Percentiles rank a stretch among this genome's conserved stretches.
phyloP scores from a whole-genome alignment of 2,329 filamentous ascomycete species.

The Dothideomycetidae sp. region DNA sequence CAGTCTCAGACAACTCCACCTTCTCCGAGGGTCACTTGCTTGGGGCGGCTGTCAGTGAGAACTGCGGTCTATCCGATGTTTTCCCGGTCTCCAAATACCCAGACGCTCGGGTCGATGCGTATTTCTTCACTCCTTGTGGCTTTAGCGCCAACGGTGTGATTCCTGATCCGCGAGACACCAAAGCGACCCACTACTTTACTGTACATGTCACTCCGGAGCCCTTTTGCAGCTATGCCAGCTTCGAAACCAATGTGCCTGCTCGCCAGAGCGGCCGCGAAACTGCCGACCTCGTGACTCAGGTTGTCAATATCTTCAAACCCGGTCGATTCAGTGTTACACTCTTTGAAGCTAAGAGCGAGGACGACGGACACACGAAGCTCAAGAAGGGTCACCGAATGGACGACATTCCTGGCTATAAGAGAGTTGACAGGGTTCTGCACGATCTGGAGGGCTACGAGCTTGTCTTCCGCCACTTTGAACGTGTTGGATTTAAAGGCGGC shows the following conservation, averaged over 20 bases:
- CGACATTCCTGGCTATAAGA: conserved; percentile 67
- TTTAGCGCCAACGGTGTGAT: conserved; percentile 96
- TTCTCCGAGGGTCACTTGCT: conserved; percentile 76
- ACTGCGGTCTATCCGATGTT: conserved; percentile 75
- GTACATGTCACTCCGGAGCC: conserved; percentile 97
- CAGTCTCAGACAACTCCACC: conserved; percentile 38
- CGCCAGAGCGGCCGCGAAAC: conserved; percentile 79
- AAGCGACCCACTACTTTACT: conserved; percentile 75
- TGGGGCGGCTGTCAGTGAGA: conserved; percentile 80
- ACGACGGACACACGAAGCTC: conserved; percentile 25
- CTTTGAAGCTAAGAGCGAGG: conserved; percentile 67
- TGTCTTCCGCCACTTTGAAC: conserved; percentile 91
- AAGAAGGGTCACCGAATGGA: conserved; percentile 48
- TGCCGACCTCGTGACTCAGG: conserved; percentile 79
- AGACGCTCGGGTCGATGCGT: conserved; percentile 85
- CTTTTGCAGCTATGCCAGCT: conserved; percentile 92
- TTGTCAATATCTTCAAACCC: conserved; percentile 90
- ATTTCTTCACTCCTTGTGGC: conserved; percentile 90
- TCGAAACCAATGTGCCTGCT: conserved; percentile 93
- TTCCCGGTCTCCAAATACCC: conserved; percentile 81
- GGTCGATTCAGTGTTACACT: conserved; percentile 95
- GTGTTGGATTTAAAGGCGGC: conserved; percentile 62
- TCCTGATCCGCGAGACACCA: conserved; percentile 47
- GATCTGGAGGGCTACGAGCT: conserved; percentile 95
- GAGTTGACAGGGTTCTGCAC: conserved; percentile 89